These are phyloP conservation scores for Yarrowia galli DNA, from an alignment of 1,139 yeast species.

Conservation along the genomic window DNA sequence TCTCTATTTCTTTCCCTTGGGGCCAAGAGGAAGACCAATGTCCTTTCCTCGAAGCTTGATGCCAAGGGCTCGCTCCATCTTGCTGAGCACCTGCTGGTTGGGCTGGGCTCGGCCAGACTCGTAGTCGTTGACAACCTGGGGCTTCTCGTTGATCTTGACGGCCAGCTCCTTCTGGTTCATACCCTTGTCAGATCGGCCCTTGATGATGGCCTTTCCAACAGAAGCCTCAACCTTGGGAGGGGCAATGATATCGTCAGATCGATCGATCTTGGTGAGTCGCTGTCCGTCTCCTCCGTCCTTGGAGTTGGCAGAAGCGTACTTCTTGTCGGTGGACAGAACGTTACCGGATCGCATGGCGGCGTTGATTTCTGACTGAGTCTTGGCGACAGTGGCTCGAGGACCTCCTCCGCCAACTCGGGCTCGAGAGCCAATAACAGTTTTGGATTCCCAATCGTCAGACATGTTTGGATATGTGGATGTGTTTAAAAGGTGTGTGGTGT, in stretches of 20 bases:
- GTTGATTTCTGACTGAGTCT: conserved; percentile 76
- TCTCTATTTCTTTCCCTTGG: conserved; percentile 60
- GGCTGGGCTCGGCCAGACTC: conserved; percentile 98
- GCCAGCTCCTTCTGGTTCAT: conserved; percentile 96
- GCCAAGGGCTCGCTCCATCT: conserved; percentile 93
- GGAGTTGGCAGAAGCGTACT: conserved; percentile 74
- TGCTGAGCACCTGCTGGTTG: conserved; percentile 90
- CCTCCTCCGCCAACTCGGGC: conserved; percentile 90
- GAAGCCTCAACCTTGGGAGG: conserved; percentile 83
- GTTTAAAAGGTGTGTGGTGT: conserved; percentile 3
- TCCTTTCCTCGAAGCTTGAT: conserved; percentile 95
- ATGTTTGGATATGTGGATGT: conserved; percentile 41
- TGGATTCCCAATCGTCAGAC: conserved; percentile 72
- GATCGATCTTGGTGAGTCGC: conserved; percentile 89
- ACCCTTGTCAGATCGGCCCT: conserved; percentile 88
- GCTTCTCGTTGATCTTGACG: conserved; percentile 93
- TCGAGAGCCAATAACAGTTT: conserved; percentile 81
- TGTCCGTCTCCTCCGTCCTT: conserved; percentile 89
- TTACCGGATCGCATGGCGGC: conserved; percentile 93
- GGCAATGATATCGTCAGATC: conserved; percentile 91
- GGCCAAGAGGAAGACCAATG: conserved; percentile 89
- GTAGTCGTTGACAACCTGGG: conserved; percentile 92
- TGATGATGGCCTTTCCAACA: conserved; percentile 88
- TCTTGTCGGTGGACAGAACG: conserved; percentile 91
- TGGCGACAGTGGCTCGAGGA: conserved; percentile 86